These are phyloP conservation scores for Cytospora chrysosperma DNA, from an alignment of 2,329 filamentous ascomycete genomes.

Conservation along the genomic window DNA sequence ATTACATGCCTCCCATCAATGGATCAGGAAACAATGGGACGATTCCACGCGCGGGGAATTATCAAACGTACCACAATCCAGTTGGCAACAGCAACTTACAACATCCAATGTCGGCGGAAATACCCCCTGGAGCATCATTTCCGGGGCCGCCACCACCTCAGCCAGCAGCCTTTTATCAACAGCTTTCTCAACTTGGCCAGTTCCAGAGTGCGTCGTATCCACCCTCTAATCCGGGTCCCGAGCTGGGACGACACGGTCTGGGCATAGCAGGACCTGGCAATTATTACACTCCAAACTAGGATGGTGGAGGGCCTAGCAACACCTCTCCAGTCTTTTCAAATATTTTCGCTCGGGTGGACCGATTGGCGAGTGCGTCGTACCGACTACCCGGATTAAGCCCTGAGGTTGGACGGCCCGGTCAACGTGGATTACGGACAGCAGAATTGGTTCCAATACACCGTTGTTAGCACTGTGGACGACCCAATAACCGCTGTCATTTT, in stretches of 20 bases:
- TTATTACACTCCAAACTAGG: constrained; percentile 6
- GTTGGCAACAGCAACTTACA: constrained; percentile 3
- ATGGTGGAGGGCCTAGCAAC: neutral
- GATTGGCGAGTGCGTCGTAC: neutral
- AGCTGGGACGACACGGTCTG: neutral
- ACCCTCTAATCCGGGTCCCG: neutral
- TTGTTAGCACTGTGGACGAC: neutral
- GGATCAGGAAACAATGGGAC: neutral
- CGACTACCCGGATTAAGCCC: neutral
- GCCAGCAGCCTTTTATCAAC: constrained; percentile 6
- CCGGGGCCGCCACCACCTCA: neutral
- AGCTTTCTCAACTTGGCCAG: constrained; percentile 9
- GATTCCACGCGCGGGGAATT: neutral
- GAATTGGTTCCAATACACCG: neutral
- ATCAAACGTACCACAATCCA: neutral
- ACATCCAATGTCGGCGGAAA: constrained; percentile 4
- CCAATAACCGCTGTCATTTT: neutral
- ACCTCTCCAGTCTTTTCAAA: too few relatives aligned
- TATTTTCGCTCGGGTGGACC: neutral
- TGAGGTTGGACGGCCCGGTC: neutral
- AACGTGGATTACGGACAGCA: neutral
- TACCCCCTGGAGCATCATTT: constrained; percentile 1
- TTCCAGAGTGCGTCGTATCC: constrained; percentile 5
- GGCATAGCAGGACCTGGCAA: neutral
- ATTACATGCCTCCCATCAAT: constrained; percentile 1